A percentile compares a stretch with the other conserved stretches of the same genome.
These are phyloP conservation scores for Cercophora samala DNA, from an alignment of 495 filamentous ascomycete genomes.

Conservation along the genomic window DNA sequence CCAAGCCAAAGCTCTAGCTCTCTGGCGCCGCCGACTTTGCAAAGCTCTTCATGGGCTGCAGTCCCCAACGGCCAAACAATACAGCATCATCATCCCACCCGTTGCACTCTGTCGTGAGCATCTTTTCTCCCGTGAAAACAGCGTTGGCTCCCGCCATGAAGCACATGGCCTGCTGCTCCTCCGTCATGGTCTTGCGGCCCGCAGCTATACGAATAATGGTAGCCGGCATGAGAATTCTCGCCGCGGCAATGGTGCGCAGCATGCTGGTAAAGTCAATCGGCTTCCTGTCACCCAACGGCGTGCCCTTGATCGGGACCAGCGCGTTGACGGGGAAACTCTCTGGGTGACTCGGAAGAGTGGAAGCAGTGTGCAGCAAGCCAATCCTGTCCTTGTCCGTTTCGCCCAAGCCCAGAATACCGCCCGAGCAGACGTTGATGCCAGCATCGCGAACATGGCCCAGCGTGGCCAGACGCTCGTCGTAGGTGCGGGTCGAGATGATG, in stretches of 20 bases:
- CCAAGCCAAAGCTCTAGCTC: not conserved
- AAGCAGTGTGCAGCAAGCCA: conserved; percentile 72
- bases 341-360: conserved; percentile 70
- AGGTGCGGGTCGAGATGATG: conserved; percentile 75
- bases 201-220: conserved; percentile 82
- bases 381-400: conserved; percentile 73
- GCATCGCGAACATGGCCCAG: conserved; percentile 72
- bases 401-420: conserved; percentile 76
- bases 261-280: conserved; percentile 67
- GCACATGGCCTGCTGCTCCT: conserved; percentile 80
- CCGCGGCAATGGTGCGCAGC: conserved; percentile 74
- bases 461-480: conserved; percentile 77
- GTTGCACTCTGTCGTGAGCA: conserved; percentile 83
- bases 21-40: conserved; percentile 26
- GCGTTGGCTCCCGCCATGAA: conserved; percentile 86
- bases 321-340: conserved; percentile 85
- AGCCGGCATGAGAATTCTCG: conserved; percentile 69
- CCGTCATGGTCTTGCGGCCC: conserved; percentile 69
- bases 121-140: conserved; percentile 87
- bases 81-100: conserved; percentile 81
- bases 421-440: conserved; percentile 81
- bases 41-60: conserved; percentile 55
- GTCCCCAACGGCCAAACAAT: conserved; percentile 76
- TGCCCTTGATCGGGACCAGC: conserved; percentile 80
- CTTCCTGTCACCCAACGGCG: conserved; percentile 64